Evolutionary conservation across 2,329 filamentous ascomycete species (phyloP), one percentile per base, ranked within the genome.

Genomic region (Aspergillus sp.): DNA sequence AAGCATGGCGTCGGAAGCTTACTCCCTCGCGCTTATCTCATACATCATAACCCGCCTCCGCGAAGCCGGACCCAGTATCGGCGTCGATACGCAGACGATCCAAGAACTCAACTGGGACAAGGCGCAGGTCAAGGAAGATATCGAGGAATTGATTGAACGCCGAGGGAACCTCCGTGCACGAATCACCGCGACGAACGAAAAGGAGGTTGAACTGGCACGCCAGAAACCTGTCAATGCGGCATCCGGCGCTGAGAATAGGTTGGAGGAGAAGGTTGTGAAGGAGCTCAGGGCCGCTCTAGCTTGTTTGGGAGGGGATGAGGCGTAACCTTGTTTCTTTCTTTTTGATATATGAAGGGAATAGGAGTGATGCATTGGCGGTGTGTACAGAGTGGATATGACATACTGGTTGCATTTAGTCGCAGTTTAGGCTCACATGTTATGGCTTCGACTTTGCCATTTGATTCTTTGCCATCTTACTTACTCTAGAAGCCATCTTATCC

Each of bases 91-190:
- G 6, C 78, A 77, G 15, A 89, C 92, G 25, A 88, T 97, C 1
- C 86, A 89, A 15, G 82, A 86, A 8, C 82, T 97, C 7, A 83
- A 87, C 56, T 96, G 92, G 89, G 92, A 97, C 72, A 83, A 85
- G 13, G 82, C 84, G 0, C 82, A 83, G 1, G 84, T 96, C 51
- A 84, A 90, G 66, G 93, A 96, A 73, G 92, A 95, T 69, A 86
- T 96, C 5, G 92, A 96, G 67, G 91, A 91, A 66, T 92, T 92
- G 84, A 79, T 97, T 41, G 84, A 87, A 30, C 88, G 88, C 57
- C 84, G 88, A 61, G 87, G 87, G 66, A 80, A 89, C 58, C 80
- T 97, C 59, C 84, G 89, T 56, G 89, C 92, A 66, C 84, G 91
- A 30, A 85, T 97, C 52, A 82, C 93, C 54, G 88, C 93, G 0